Conservation (phyloP, 352 stramenopile species). For the Blastocystis sp. region DNA sequence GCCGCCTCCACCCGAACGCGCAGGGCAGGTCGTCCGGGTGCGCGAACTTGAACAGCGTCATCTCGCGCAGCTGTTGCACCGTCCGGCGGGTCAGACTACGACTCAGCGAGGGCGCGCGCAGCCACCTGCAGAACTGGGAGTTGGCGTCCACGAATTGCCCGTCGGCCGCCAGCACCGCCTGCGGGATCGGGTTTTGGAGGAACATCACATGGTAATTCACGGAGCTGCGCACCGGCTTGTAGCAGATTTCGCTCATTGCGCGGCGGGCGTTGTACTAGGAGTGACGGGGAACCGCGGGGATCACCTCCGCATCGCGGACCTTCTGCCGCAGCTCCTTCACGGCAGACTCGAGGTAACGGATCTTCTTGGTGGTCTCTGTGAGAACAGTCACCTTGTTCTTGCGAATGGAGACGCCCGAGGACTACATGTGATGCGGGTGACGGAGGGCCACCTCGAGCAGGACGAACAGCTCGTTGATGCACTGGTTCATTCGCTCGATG, state of each 20-base stretch:
- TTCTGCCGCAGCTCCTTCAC: slow-evolving; percentile 64
- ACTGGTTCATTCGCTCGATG: slow-evolving; percentile 64
- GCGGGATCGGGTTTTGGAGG: slow-evolving; percentile 65
- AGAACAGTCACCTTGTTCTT: slow-evolving; percentile 69
- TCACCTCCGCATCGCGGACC: slow-evolving; percentile 43
- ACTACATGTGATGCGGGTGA: neutral
- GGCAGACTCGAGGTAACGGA: slow-evolving; percentile 58
- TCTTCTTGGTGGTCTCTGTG: slow-evolving; percentile 67
- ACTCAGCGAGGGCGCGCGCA: neutral
- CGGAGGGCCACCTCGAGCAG: slow-evolving; percentile 43
- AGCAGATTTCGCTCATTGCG: slow-evolving; percentile 26
- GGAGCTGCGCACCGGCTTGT: neutral
- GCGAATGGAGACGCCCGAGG: slow-evolving; percentile 52
- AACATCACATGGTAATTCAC: slow-evolving; percentile 69
- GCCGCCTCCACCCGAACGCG: slow-evolving; percentile 39
- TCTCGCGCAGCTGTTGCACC: slow-evolving; percentile 45
- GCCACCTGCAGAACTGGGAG: slow-evolving; percentile 50
- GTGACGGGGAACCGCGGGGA: neutral
- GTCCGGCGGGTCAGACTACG: slow-evolving; percentile 33
- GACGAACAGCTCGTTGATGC: slow-evolving; percentile 64
- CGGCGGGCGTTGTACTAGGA: slow-evolving; percentile 25
- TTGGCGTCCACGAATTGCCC: slow-evolving; percentile 69
- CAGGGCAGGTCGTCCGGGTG: slow-evolving; percentile 68
- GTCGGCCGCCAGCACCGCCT: slow-evolving; percentile 54
- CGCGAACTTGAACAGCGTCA: slow-evolving; percentile 66